phyloP scores from a whole-genome alignment of 1,139 yeast genomes.

The Geotrichum bryndzae region DNA sequence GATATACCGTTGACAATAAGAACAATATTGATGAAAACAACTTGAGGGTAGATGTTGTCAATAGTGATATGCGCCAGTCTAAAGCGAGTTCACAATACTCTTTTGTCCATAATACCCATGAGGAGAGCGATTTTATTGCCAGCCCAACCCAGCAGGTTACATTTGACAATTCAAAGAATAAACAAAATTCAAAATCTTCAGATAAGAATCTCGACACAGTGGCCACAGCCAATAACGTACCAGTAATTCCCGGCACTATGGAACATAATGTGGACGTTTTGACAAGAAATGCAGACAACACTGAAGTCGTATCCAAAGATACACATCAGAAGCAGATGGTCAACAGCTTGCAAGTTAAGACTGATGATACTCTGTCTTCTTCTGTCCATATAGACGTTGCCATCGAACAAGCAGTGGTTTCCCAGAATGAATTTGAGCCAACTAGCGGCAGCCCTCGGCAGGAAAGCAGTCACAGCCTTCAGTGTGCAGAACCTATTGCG shows the following conservation, averaged over 20 bases:
- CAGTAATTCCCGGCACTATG: background rate
- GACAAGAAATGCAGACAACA: background rate
- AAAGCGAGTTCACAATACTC: background rate
- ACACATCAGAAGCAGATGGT: background rate
- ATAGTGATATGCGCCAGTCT: background rate
- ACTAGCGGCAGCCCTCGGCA: background rate
- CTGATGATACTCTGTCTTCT: background rate
- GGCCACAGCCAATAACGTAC: background rate
- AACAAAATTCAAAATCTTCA: background rate
- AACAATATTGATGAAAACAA: no score
- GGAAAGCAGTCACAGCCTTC: no score
- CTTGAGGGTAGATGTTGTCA: background rate
- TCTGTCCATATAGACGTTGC: background rate
- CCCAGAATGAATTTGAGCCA: background rate
- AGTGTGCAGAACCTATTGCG: background rate
- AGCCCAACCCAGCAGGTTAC: background rate
- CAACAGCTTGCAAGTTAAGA: background rate
- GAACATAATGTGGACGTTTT: background rate
- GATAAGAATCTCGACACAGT: background rate
- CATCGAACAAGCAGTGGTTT: background rate
- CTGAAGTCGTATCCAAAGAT: background rate
- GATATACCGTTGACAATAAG: no score
- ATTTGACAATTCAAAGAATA: background rate
- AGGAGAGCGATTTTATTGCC: background rate
- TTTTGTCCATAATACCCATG: background rate